Percentiles rank a stretch among this genome's conserved stretches.
These are phyloP conservation scores for Tetrastigma voinierianum DNA, from an alignment of 164 flowering plant genomes.

Conservation along the genomic window DNA sequence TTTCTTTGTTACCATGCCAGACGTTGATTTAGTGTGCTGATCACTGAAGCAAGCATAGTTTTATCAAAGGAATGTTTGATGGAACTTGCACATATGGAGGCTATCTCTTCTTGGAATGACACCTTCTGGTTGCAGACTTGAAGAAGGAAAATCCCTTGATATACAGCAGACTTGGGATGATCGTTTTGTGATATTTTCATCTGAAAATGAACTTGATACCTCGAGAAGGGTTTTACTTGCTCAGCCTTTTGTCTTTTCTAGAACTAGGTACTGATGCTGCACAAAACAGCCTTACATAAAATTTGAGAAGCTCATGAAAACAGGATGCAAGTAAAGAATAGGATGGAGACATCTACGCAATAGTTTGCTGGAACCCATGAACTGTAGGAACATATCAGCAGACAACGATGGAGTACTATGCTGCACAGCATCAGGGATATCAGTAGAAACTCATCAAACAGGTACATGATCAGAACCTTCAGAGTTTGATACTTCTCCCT, in stretches of 20 bases:
- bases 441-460: slow-evolving; percentile 55
- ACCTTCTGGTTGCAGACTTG: slow-evolving; percentile 16
- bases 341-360: slow-evolving; percentile 47
- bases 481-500: slow-evolving; percentile 57
- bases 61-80: slow-evolving; percentile 12
- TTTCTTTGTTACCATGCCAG: slow-evolving; percentile 37
- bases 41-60: slow-evolving; percentile 4
- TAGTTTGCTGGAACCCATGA: slow-evolving; percentile 84
- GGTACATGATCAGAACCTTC: slow-evolving; percentile 99
- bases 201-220: slow-evolving; percentile 18
- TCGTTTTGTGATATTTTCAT: slow-evolving; percentile 20
- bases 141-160: slow-evolving; percentile 10
- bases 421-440: slow-evolving; percentile 48
- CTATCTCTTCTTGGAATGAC: slow-evolving; percentile 6
- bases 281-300: slow-evolving; percentile 12
- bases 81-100: slow-evolving; percentile 1
- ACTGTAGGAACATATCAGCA: slow-evolving; percentile 80
- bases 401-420: slow-evolving; percentile 85
- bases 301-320: neutral
- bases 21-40: slow-evolving; percentile 10
- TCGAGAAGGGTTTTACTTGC: slow-evolving; percentile 18
- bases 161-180: slow-evolving; percentile 13
- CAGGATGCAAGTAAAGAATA: neutral
- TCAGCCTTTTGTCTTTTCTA: slow-evolving; percentile 50
- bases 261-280: slow-evolving; percentile 70